These are phyloP conservation scores for Xylaria arbuscula DNA, from an alignment of 2,329 filamentous ascomycete species.

Conservation along the genomic window DNA sequence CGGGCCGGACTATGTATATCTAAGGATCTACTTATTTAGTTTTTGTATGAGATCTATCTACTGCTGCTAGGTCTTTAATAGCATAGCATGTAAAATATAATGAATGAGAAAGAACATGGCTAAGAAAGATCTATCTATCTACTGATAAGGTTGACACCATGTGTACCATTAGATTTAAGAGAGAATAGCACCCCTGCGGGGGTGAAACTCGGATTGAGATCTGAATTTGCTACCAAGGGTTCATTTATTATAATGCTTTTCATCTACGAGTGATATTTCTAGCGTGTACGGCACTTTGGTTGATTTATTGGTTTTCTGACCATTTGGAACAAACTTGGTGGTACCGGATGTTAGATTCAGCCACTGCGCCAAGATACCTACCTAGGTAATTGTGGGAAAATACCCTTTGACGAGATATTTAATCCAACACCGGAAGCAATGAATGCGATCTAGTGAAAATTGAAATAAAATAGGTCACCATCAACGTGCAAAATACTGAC, in stretches of 20 bases:
- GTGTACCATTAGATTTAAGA: no score
- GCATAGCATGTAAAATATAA: conserved; percentile 22
- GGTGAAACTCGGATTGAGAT: neutral
- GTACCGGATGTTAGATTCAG: no score
- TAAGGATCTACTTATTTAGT: neutral
- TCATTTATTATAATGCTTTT: neutral
- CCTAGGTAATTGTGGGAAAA: no score
- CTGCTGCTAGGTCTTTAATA: neutral
- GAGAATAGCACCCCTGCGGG: no score
- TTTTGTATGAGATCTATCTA: conserved; percentile 28
- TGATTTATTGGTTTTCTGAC: neutral
- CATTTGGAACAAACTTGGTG: neutral
- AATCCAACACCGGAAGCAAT: no score
- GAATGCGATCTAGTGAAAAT: no score
- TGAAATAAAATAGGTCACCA: neutral
- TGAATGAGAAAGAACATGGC: neutral
- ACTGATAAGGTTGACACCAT: neutral
- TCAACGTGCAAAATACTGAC: neutral
- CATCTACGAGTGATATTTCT: neutral
- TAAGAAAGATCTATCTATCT: neutral
- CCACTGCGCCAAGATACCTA: no score
- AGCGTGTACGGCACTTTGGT: neutral
- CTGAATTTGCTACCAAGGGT: neutral
- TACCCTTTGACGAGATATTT: no score
- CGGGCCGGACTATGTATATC: conserved; percentile 13